Percentiles rank a stretch among this genome's conserved stretches.
phyloP scores from a whole-genome alignment of 2,329 filamentous ascomycete genomes.

The Rutstroemia sp. region DNA sequence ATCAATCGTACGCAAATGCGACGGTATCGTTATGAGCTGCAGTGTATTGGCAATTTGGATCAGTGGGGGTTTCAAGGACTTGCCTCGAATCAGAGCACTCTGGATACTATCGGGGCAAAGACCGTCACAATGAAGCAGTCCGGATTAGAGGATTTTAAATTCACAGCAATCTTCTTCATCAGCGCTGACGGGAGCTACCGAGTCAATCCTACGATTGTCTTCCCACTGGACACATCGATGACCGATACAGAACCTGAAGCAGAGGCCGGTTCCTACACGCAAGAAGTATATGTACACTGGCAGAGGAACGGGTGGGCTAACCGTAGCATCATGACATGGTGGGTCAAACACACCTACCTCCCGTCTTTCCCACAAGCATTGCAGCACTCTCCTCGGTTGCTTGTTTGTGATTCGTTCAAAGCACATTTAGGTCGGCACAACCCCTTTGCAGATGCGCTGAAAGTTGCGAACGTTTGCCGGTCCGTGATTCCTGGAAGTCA shows the following conservation, averaged over 20 bases:
- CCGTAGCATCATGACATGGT: neutral
- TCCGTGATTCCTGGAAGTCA: neutral
- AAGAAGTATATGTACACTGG: neutral
- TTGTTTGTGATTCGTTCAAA: neutral
- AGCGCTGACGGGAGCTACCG: neutral
- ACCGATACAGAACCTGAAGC: neutral
- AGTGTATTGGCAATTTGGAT: neutral
- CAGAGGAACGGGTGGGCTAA: neutral
- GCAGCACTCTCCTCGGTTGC: neutral
- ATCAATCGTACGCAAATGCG: neutral
- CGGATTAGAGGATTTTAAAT: neutral
- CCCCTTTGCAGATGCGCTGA: neutral
- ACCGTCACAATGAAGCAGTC: neutral
- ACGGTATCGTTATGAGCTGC: neutral
- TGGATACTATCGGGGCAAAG: neutral
- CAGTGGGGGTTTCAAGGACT: neutral
- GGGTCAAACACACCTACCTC: neutral
- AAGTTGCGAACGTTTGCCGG: neutral
- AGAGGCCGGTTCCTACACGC: neutral
- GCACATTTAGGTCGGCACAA: neutral
- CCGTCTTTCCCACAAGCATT: neutral
- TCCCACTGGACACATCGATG: neutral
- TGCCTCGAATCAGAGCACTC: neutral
- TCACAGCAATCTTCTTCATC: neutral
- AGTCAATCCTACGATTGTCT: neutral